Base-by-base conservation (phyloP, 352 stramenopile genomes). In the Elongisporangium prolatum region DNA sequence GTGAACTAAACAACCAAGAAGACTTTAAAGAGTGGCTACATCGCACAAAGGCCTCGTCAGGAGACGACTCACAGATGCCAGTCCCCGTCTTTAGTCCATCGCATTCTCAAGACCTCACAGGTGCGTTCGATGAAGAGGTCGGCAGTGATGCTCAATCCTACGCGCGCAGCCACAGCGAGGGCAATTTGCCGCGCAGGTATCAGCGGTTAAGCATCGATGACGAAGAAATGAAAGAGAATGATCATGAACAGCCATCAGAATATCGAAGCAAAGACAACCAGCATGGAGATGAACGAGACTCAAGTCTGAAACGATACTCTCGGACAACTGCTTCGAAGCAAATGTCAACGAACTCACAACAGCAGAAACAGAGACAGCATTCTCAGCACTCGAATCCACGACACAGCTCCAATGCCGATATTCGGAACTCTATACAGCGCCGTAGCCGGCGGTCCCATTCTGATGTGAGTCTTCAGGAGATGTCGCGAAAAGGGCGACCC, bases 1-100 rank as follows among this genome's bases (percentile, higher is more conserved):
- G 71, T 47, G 80, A 93, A 20, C 50, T 90, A 48, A 85, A 56
- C 52, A 91, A 91, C 63, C 81, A 91, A 65, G 82, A 90, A 38
- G 82, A 92, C 57, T 91, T 93, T 24, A 84, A 86, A 18, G 72
- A 91, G 44, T 91, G 80, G 84, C 87, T 93, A 50, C 71, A 88
- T 56, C 74, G 81, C 21, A 44, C 34, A 44, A 90, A 71, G 52
- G 86, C 72, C 2, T 10, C 37, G 21, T 52, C 47, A 0, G 72
- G 86, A 25, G 63, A 80, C 25, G 72, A 80, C 56, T 68, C 65
- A 48, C 60, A 44, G 3, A 13, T 60, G n/a, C 6, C 34, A 8
- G 21, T 69, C 13, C 60, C 68, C 17, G 68, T 57, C 24, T 66
- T 72, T 1, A 91, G 82, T 60, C 79, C 79, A 24, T 79, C 77